phyloP scores from a whole-genome alignment of 2,329 filamentous ascomycete genomes.

The Fusarium musae region DNA sequence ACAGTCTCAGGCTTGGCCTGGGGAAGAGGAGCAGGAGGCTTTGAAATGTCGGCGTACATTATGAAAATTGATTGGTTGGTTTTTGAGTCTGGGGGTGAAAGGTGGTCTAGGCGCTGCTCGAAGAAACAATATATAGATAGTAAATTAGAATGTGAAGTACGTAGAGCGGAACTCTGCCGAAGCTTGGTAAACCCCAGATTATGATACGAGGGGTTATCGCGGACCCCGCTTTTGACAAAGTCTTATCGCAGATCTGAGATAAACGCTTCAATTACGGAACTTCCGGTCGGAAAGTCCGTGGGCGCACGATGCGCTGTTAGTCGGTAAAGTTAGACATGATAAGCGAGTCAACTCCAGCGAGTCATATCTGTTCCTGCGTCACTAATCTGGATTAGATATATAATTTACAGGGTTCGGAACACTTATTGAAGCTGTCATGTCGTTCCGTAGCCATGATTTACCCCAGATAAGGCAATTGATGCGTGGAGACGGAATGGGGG shows the following conservation, averaged over 20 bases:
- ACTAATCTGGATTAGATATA: neutral
- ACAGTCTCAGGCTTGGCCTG: slow-evolving; percentile 27
- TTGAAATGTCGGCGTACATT: slow-evolving; percentile 44
- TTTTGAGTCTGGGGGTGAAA: neutral
- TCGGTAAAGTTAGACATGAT: neutral
- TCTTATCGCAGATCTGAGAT: slow-evolving; percentile 1
- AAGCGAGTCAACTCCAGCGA: neutral
- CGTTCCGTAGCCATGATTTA: neutral
- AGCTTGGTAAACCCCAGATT: neutral
- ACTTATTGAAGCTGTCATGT: neutral
- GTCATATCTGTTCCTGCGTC: neutral
- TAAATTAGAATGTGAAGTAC: neutral
- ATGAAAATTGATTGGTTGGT: neutral
- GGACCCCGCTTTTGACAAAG: neutral
- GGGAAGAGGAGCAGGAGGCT: slow-evolving; percentile 44
- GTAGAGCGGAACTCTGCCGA: neutral
- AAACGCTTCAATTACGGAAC: slow-evolving; percentile 3
- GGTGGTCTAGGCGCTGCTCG: neutral
- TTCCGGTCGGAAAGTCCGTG: slow-evolving; percentile 29
- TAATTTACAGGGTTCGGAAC: neutral
- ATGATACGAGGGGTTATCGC: neutral
- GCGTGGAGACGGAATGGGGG: slow-evolving; percentile 8
- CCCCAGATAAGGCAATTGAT: neutral
- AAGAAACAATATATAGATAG: slow-evolving; percentile 4
- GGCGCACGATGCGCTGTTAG: neutral